Conservation (phyloP, 2,329 filamentous ascomycete species). For the Trichoderma polysporum region DNA sequence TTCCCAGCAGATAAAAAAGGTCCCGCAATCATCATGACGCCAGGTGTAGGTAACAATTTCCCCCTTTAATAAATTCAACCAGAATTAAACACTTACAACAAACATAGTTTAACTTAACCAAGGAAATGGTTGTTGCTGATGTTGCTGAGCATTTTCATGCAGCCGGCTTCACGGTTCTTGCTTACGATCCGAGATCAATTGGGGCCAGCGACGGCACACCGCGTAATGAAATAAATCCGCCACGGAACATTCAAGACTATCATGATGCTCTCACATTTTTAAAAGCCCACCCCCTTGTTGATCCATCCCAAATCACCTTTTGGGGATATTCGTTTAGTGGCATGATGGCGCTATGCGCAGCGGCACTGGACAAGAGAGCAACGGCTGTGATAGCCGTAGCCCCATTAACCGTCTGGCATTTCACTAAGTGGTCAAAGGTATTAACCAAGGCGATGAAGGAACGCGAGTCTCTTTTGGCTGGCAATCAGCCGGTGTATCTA, state of each 20-base stretch:
- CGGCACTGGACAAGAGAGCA: slow-evolving; percentile 31
- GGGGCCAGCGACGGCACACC: slow-evolving; percentile 40
- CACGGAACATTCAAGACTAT: slow-evolving; percentile 33
- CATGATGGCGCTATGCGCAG: slow-evolving; percentile 29
- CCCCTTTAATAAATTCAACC: too few relatives aligned
- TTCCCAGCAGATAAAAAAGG: slow-evolving; percentile 32
- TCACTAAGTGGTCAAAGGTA: slow-evolving; percentile 23
- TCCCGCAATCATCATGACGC: slow-evolving; percentile 32
- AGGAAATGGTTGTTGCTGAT: slow-evolving; percentile 36
- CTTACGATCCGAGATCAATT: slow-evolving; percentile 38
- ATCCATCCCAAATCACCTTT: slow-evolving; percentile 28
- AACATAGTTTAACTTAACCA: slow-evolving; percentile 26
- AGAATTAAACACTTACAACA: not conserved
- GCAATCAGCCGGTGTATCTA: slow-evolving; percentile 40
- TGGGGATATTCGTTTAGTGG: slow-evolving; percentile 36
- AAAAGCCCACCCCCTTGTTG: slow-evolving; percentile 42
- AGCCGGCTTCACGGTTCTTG: slow-evolving; percentile 36
- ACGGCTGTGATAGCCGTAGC: slow-evolving; percentile 28
- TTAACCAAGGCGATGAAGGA: slow-evolving; percentile 37
- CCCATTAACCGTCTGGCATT: slow-evolving; percentile 22
- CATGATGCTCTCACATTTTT: slow-evolving; percentile 42
- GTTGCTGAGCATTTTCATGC: slow-evolving; percentile 35
- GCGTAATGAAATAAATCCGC: slow-evolving; percentile 39
- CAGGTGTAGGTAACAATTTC: slow-evolving; percentile 29
- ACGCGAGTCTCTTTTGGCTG: slow-evolving; percentile 38